Evolutionary conservation across 768 basidiomycete genomes (phyloP).

Genomic region (button mushroom (Agaricus bisporus)): DNA sequence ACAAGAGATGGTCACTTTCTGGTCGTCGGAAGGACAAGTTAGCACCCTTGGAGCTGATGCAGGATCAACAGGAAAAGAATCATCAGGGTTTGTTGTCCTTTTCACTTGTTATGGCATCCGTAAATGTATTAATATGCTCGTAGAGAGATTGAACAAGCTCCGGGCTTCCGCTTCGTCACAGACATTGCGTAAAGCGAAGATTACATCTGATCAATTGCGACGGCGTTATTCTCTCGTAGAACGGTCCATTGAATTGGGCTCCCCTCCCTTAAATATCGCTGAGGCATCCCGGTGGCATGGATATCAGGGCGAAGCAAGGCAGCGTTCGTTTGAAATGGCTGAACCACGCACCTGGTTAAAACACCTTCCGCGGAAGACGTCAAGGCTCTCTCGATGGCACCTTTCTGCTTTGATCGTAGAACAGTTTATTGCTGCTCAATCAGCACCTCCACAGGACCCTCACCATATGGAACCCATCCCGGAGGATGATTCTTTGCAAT

Average conservation of each 20-base stretch:
- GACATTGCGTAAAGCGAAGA: slow-evolving; percentile 57
- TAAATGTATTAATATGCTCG: slow-evolving; percentile 2
- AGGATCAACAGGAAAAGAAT: slow-evolving; percentile 55
- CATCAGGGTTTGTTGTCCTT: slow-evolving; percentile 41
- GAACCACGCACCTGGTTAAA: slow-evolving; percentile 76
- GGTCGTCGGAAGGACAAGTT: slow-evolving; percentile 49
- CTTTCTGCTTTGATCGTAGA: slow-evolving; percentile 66
- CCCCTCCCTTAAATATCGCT: slow-evolving; percentile 35
- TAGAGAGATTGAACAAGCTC: slow-evolving; percentile 56
- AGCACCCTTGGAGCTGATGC: slow-evolving; percentile 33
- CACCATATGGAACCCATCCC: slow-evolving; percentile 39
- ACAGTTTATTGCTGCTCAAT: slow-evolving; percentile 48
- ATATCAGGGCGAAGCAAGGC: slow-evolving; percentile 40
- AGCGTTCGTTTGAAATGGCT: slow-evolving; percentile 48
- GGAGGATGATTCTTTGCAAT: slow-evolving; percentile 26
- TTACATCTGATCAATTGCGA: slow-evolving; percentile 58
- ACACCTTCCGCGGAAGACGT: slow-evolving; percentile 37
- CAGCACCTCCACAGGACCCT: slow-evolving; percentile 12
- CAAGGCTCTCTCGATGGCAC: slow-evolving; percentile 47
- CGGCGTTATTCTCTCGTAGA: slow-evolving; percentile 59
- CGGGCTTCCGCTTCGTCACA: slow-evolving; percentile 41
- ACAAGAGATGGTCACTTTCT: slow-evolving; percentile 57
- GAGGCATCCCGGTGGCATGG: slow-evolving; percentile 57
- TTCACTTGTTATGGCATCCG: not conserved
- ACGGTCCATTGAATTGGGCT: slow-evolving; percentile 25